Percentiles rank a stretch among this genome's conserved stretches.
These are phyloP conservation scores for Jatropha podagrica DNA, from an alignment of 441 rosid genomes.

Conservation along the genomic window DNA sequence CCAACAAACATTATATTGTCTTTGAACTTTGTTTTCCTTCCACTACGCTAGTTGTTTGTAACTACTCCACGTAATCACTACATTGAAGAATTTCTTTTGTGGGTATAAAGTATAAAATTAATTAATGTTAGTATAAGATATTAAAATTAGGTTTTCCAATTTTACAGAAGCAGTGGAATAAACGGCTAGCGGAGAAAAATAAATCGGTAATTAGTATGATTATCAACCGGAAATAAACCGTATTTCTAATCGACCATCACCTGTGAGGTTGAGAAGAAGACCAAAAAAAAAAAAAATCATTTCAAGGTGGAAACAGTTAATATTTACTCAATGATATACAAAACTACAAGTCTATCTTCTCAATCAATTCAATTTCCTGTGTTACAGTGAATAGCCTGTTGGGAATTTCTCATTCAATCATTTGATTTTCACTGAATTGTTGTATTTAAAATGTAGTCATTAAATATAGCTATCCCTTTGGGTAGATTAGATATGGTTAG, in stretches of 20 bases:
- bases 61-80: not conserved
- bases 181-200: too few species aligned
- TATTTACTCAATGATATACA: too few species aligned
- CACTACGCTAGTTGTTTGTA: not conserved
- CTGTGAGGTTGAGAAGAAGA: too few species aligned
- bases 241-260: too few species aligned
- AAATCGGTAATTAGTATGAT: too few species aligned
- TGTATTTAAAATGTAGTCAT: not conserved
- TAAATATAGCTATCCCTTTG: not conserved
- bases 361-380: not conserved
- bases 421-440: not conserved
- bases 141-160: too few species aligned
- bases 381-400: not conserved
- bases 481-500: conserved; percentile 25
- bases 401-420: not conserved
- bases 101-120: too few species aligned
- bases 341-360: not conserved
- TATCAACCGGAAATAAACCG: too few species aligned
- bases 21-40: not conserved
- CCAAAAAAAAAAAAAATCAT: too few species aligned
- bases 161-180: too few species aligned
- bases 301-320: too few species aligned
- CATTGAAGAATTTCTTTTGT: not conserved
- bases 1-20: conserved; percentile 8
- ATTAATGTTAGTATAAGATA: too few species aligned